Evolutionary conservation across 371 early-diverging fungal species (phyloP), one percentile per base, ranked within the genome.

Genomic region (Syncephalastrum contaminatum): DNA sequence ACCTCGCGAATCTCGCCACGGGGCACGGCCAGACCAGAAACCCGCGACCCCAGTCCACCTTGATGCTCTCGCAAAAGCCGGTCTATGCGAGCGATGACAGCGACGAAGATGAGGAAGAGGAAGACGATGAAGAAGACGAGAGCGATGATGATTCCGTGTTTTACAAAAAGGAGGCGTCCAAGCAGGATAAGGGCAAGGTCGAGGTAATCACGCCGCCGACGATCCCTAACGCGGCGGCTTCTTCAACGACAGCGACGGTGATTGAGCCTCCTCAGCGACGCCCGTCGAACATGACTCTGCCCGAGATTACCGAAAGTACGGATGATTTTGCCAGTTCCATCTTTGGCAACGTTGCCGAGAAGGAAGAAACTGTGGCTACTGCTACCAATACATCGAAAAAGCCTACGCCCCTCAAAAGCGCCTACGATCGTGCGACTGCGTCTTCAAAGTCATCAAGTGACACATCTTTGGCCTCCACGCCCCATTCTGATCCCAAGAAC

Each of bases 61-160:
- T 60, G 61, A 50, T 53, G 48, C 48, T 36, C n/a, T 24, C 13
- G 47, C 43, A 42, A 56, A 48, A 24, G 30, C 27, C 27, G 36
- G 45, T 30, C 46, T 70, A 61, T 54, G 73, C 75, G 2, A 78
- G 78, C 42, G 74, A 77, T 43, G 64, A 66, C 1, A 68, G 69
- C 24, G 74, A 73, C 14, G 61, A 60, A 5, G 62, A 62, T 2
- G 72, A 67, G 12, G 67, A 63, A 7, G 68, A 63, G 6, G 69
- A 59, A 0, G 69, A 66, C 8, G 66, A 59, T 3, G 53, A 63
- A 24, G 70, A 66, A 1, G 66, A 68, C 27, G 63, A 56, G 1
- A 57, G 56, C 20, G 67, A 69, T 14, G 60, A 64, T 21, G 71
- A 67, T n/a, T 59, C 66, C 5, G 63, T 66, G 6, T 62, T 62